phyloP scores from a whole-genome alignment of 108 stramenopile species.

The Nitzschia sp. region DNA sequence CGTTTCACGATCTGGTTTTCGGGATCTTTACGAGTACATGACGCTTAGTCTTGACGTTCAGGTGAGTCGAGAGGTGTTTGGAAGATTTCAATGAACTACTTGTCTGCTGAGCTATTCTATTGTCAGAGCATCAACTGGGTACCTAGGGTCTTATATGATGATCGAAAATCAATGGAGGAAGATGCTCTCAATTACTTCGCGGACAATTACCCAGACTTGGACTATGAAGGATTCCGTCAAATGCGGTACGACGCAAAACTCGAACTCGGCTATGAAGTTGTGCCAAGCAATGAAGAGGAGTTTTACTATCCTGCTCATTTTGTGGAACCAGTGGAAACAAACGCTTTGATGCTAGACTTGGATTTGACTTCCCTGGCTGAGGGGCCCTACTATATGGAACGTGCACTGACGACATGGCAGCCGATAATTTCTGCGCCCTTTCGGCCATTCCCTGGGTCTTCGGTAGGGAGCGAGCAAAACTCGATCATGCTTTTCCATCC shows the following conservation, averaged over 20 bases:
- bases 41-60: neutral
- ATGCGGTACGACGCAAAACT: neutral
- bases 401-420: constrained; percentile 3
- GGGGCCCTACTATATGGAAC: neutral
- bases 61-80: constrained; percentile 1
- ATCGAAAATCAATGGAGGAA: constrained; percentile 28
- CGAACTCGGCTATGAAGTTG: constrained; percentile 10
- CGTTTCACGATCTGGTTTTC: constrained; percentile 15
- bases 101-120: neutral
- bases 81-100: neutral
- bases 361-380: neutral
- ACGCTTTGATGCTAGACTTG: neutral
- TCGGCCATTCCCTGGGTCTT: neutral
- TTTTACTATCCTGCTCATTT: constrained; percentile 29
- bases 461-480: neutral
- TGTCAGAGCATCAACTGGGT: constrained; percentile 19
- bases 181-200: constrained; percentile 24
- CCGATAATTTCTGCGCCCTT: constrained; percentile 1
- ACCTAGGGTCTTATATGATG: constrained; percentile 27
- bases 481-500: constrained; percentile 11
- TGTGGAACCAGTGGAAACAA: constrained; percentile 8
- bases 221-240: constrained; percentile 31
- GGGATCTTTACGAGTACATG: constrained; percentile 23
- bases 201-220: constrained; percentile 28
- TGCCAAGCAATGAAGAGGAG: constrained; percentile 7